Evolutionary conservation across 2,329 filamentous ascomycete species (phyloP).

Genomic region (Talaromyces marneffei): DNA sequence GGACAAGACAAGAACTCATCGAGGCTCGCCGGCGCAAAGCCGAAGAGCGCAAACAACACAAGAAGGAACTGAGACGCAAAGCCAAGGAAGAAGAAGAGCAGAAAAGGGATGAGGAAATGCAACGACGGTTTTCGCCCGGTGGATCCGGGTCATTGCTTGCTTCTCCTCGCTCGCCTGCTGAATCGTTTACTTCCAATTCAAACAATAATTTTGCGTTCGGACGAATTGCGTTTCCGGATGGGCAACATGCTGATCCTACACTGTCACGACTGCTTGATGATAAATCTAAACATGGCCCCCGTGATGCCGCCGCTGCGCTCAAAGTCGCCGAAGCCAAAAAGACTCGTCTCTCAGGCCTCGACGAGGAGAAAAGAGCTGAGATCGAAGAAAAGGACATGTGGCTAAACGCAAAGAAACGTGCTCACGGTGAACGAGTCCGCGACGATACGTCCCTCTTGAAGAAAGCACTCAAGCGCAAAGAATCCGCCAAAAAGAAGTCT

Average conservation of each 20-base stretch:
- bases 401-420: constrained; percentile 83
- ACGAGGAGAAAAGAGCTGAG: constrained; percentile 73
- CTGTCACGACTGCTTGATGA: constrained; percentile 58
- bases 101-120: constrained; percentile 52
- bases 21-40: constrained; percentile 84
- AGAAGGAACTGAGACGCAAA: constrained; percentile 73
- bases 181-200: constrained; percentile 35
- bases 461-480: constrained; percentile 91
- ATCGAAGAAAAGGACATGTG: constrained; percentile 91
- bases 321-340: constrained; percentile 80
- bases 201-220: constrained; percentile 78
- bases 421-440: constrained; percentile 80
- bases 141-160: constrained; percentile 54
- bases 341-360: constrained; percentile 67
- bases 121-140: constrained; percentile 50
- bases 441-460: constrained; percentile 84
- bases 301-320: constrained; percentile 80
- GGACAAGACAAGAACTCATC: constrained; percentile 84
- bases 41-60: constrained; percentile 76
- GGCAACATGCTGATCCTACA: constrained; percentile 69
- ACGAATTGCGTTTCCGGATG: constrained; percentile 83
- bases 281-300: constrained; percentile 72
- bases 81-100: constrained; percentile 74
- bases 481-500: constrained; percentile 83
- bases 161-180: constrained; percentile 48